A percentile compares a stretch with the other conserved stretches of the same genome.
phyloP scores from a whole-genome alignment of 192 early-diverging fungal genomes.

The Umbelopsis sp. region DNA sequence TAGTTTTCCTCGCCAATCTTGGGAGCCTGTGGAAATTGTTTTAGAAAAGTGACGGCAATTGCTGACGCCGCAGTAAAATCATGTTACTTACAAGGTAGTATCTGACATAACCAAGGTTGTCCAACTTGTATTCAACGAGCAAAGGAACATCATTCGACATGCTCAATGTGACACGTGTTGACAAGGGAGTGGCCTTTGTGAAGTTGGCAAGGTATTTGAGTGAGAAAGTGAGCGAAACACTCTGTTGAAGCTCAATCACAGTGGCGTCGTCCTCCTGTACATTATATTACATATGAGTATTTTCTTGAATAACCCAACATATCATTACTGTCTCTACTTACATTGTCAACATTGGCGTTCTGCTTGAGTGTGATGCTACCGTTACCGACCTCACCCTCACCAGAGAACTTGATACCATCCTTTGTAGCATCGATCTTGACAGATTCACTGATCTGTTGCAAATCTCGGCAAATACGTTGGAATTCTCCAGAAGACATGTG shows the following conservation, averaged over 20 bases:
- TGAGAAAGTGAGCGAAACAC: conserved; percentile 83
- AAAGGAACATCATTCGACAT: conserved; percentile 89
- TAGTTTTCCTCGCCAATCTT: conserved; percentile 54
- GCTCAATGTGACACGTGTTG: conserved; percentile 73
- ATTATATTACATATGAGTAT: not conserved
- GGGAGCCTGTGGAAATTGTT: conserved; percentile 25
- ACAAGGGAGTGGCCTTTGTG: conserved; percentile 90
- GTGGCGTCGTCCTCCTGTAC: conserved; percentile 51
- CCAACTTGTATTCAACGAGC: conserved; percentile 92
- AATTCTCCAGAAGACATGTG: conserved; percentile 90
- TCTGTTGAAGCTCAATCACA: conserved; percentile 79
- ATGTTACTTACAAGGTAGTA: conserved; percentile 75
- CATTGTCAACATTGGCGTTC: conserved; percentile 73
- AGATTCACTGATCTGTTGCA: conserved; percentile 82
- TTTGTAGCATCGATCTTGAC: conserved; percentile 89
- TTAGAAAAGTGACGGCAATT: not conserved
- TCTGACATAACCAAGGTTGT: conserved; percentile 86
- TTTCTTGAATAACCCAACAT: not conserved
- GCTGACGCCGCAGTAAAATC: not conserved
- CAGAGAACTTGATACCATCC: conserved; percentile 89
- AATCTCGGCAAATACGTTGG: conserved; percentile 88
- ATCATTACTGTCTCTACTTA: conserved; percentile 13
- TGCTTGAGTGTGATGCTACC: conserved; percentile 85
- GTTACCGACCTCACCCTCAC: conserved; percentile 84
- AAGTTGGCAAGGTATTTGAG: conserved; percentile 96